Conservation (phyloP, 148 eudicot genomes). For the Chenopodium album region DNA sequence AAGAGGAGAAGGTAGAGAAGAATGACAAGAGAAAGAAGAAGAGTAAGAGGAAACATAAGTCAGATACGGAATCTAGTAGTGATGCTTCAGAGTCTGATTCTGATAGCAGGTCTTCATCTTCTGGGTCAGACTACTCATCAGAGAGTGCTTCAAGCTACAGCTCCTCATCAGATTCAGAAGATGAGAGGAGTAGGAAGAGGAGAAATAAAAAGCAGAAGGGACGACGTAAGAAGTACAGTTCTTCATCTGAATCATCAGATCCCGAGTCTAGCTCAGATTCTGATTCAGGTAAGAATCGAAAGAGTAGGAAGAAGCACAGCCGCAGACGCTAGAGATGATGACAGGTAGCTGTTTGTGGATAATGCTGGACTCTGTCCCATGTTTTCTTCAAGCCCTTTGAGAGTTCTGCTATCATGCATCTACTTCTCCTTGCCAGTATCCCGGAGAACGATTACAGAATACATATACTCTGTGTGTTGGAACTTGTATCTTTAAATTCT, state of each 20-base stretch:
- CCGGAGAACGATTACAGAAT: background rate
- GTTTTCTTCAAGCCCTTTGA: background rate
- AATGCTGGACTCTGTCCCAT: background rate
- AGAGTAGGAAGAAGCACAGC: constrained; percentile 66
- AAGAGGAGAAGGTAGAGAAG: constrained; percentile 35
- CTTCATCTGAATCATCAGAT: constrained; percentile 76
- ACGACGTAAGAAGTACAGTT: constrained; percentile 57
- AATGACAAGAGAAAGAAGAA: constrained; percentile 42
- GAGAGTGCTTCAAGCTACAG: constrained; percentile 68
- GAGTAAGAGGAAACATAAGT: constrained; percentile 72
- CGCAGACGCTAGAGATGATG: constrained; percentile 40
- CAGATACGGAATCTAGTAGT: constrained; percentile 56
- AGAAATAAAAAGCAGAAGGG: constrained; percentile 52
- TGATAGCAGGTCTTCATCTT: constrained; percentile 51
- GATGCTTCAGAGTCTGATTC: constrained; percentile 80
- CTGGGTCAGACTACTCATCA: constrained; percentile 62
- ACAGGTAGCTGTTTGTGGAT: background rate
- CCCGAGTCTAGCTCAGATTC: constrained; percentile 65
- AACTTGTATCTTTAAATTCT: background rate
- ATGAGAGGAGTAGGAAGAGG: constrained; percentile 60
- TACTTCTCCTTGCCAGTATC: background rate
- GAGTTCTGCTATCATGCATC: background rate
- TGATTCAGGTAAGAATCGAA: constrained; percentile 56
- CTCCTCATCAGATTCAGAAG: constrained; percentile 72
- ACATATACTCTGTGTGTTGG: background rate